These are phyloP conservation scores for Pythium oligandrum DNA, from an alignment of 352 stramenopile genomes.

Conservation along the genomic window DNA sequence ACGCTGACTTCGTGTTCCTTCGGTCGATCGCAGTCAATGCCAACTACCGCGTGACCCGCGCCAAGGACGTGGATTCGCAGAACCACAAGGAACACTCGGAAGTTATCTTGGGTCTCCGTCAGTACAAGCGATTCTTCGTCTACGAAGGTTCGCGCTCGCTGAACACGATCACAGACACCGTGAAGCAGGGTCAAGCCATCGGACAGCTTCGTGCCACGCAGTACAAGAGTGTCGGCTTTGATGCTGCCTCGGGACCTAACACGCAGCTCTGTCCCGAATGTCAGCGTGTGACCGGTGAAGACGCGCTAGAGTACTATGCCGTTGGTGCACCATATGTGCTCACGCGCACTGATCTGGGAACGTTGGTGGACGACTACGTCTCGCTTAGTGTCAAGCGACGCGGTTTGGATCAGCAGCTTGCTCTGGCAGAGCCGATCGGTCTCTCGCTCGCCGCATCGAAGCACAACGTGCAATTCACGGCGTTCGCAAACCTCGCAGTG, in stretches of 20 bases:
- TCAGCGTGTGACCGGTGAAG: conserved; percentile 21
- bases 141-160: conserved; percentile 46
- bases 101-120: conserved; percentile 65
- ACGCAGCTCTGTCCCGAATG: conserved; percentile 52
- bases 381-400: conserved; percentile 48
- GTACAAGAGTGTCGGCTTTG: conserved; percentile 24
- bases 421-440: conserved; percentile 53
- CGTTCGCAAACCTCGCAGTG: conserved; percentile 70
- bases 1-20: conserved; percentile 74
- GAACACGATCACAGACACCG: conserved; percentile 31
- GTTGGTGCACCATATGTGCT: conserved; percentile 60
- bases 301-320: conserved; percentile 26
- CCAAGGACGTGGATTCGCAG: conserved; percentile 46
- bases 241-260: conserved; percentile 33
- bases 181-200: conserved; percentile 39
- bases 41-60: conserved; percentile 44
- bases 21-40: conserved; percentile 57
- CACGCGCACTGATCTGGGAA: conserved; percentile 40
- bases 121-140: conserved; percentile 83
- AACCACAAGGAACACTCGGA: conserved; percentile 54
- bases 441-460: conserved; percentile 56
- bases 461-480: conserved; percentile 62
- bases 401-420: conserved; percentile 28
- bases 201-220: conserved; percentile 41
- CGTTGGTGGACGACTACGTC: conserved; percentile 63